Conservation (phyloP, 768 basidiomycete species). For the Lactifluus pinguis region DNA sequence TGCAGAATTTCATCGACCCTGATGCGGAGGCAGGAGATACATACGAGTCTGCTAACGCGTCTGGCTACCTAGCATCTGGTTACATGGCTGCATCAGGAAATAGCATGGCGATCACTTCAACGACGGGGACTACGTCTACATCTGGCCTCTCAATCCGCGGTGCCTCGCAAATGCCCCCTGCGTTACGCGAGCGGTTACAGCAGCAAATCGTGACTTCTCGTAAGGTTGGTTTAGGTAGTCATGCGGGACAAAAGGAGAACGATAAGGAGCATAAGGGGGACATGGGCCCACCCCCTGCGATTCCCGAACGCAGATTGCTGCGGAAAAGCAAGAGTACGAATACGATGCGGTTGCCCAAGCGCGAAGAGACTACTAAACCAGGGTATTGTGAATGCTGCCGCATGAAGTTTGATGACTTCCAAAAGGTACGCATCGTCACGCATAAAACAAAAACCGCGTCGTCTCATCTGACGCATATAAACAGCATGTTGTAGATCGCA, state of each 20-base stretch:
- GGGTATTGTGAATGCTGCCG: constrained; percentile 99
- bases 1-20: constrained; percentile 36
- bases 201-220: constrained; percentile 63
- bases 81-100: constrained; percentile 94
- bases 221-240: constrained; percentile 32
- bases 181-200: constrained; percentile 47
- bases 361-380: constrained; percentile 82
- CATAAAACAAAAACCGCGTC: neutral
- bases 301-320: constrained; percentile 46
- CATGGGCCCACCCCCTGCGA: constrained; percentile 63
- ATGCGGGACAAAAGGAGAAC: constrained; percentile 24
- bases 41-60: constrained; percentile 52
- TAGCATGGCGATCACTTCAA: constrained; percentile 86
- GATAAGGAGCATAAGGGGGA: constrained; percentile 30
- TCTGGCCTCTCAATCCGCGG: constrained; percentile 38
- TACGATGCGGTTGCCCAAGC: constrained; percentile 61
- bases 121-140: constrained; percentile 76
- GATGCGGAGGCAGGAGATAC: constrained; percentile 31
- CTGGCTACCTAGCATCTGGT: constrained; percentile 57
- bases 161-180: constrained; percentile 39
- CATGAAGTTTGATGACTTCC: constrained; percentile 81
- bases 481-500: constrained; percentile 65
- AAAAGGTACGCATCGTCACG: constrained; percentile 42
- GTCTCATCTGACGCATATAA: neutral
- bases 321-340: constrained; percentile 78